Percentiles rank a stretch among this genome's conserved stretches.
These are phyloP conservation scores for Coemansia reversa DNA, from an alignment of 192 early-diverging fungal species.

Conservation along the genomic window DNA sequence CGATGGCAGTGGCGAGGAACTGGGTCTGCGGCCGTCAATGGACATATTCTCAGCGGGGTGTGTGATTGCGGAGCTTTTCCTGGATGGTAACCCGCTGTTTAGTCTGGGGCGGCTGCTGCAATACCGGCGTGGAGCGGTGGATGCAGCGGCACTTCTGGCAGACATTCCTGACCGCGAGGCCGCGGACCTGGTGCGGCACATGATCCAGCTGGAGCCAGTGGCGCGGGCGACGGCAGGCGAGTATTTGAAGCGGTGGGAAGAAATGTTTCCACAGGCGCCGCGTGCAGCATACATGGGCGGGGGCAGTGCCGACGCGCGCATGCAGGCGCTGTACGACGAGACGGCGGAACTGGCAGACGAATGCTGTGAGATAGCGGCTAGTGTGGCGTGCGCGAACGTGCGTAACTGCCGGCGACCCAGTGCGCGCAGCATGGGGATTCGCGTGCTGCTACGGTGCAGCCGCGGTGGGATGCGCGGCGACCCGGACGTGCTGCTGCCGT, in stretches of 20 bases:
- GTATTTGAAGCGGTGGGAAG: slow-evolving; percentile 74
- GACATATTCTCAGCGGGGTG: slow-evolving; percentile 93
- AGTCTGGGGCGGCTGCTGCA: slow-evolving; percentile 88
- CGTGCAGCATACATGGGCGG: slow-evolving; percentile 45
- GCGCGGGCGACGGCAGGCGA: slow-evolving; percentile 70
- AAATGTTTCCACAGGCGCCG: slow-evolving; percentile 37
- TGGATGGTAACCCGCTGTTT: slow-evolving; percentile 91
- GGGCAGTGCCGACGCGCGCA: slow-evolving; percentile 34
- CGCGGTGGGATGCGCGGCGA: slow-evolving; percentile 36
- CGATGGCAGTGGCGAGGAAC: slow-evolving; percentile 3
- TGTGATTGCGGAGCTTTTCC: slow-evolving; percentile 89
- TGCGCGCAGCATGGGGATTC: slow-evolving; percentile 45
- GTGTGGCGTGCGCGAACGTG: slow-evolving; percentile 43
- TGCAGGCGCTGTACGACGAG: slow-evolving; percentile 36
- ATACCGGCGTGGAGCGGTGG: slow-evolving; percentile 72
- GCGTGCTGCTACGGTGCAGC: slow-evolving; percentile 38
- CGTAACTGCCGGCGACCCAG: slow-evolving; percentile 45
- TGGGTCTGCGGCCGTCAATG: slow-evolving; percentile 76
- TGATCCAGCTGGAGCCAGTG: slow-evolving; percentile 84
- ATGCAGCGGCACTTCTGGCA: slow-evolving; percentile 65
- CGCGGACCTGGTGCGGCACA: slow-evolving; percentile 73
- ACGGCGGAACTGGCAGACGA: slow-evolving; percentile 19
- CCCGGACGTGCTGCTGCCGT: slow-evolving; percentile 40
- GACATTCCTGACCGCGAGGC: slow-evolving; percentile 83
- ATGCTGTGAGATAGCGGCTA: slow-evolving; percentile 38